Evolutionary conservation across 192 early-diverging fungal species (phyloP).

Genomic region (Cladochytrium replicatum): DNA sequence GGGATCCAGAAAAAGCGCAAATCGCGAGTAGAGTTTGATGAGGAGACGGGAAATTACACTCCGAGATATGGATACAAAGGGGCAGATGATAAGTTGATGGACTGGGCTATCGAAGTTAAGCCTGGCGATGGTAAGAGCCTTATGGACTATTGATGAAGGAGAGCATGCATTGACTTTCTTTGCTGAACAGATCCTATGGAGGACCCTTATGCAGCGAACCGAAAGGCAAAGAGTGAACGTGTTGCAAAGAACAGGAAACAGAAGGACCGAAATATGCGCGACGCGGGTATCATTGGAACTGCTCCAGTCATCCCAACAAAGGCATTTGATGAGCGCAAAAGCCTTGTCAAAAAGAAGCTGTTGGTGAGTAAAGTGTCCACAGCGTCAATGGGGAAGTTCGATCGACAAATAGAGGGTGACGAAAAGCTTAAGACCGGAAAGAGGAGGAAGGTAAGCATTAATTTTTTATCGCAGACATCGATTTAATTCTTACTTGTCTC

Average conservation of each 20-base stretch:
- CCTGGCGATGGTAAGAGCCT: constrained; percentile 35
- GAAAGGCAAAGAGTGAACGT: constrained; percentile 81
- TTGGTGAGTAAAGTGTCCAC: constrained; percentile 72
- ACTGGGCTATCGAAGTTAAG: constrained; percentile 95
- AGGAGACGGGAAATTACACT: constrained; percentile 67
- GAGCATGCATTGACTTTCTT: background rate
- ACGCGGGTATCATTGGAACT: constrained; percentile 47
- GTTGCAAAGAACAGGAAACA: constrained; percentile 83
- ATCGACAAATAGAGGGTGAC: constrained; percentile 70
- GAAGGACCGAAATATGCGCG: constrained; percentile 76
- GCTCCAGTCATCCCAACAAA: constrained; percentile 35
- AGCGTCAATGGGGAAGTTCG: constrained; percentile 88
- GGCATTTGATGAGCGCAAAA: constrained; percentile 52
- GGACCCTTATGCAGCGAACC: constrained; percentile 70
- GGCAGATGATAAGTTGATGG: constrained; percentile 57
- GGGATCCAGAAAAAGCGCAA: constrained; percentile 86
- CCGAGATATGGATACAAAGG: constrained; percentile 86
- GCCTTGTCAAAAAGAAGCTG: constrained; percentile 61
- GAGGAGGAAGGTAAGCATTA: background rate
- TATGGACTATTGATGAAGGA: constrained; percentile 1
- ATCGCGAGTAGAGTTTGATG: constrained; percentile 74
- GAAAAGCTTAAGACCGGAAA: constrained; percentile 66
- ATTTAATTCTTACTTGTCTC: too few relatives aligned
- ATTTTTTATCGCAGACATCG: too few relatives aligned
- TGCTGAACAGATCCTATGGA: constrained; percentile 59